A percentile compares a stretch with the other conserved stretches of the same genome.
These are phyloP conservation scores for Halteria grandinella DNA, from an alignment of 73 alveolate species.

Conservation along the genomic window DNA sequence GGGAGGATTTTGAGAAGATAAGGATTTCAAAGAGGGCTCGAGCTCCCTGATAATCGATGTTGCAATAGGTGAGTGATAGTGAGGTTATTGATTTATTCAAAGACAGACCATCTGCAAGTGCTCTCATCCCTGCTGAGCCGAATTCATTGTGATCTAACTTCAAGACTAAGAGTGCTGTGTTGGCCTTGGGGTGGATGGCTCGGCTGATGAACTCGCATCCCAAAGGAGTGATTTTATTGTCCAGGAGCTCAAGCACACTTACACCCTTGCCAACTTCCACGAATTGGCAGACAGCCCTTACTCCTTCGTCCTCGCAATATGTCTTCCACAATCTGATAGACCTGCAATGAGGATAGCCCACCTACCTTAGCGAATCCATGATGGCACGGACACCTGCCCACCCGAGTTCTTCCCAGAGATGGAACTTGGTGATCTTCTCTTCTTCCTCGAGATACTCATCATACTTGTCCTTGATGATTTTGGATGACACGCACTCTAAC, in stretches of 20 bases:
- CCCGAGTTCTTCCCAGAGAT: slow-evolving; percentile 79
- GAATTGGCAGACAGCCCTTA: slow-evolving; percentile 61
- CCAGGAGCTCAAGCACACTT: slow-evolving; percentile 61
- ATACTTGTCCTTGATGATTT: slow-evolving; percentile 67
- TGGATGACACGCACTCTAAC: slow-evolving; percentile 58
- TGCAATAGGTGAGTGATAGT: slow-evolving; percentile 72
- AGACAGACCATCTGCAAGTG: slow-evolving; percentile 65
- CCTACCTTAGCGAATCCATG: slow-evolving; percentile 67
- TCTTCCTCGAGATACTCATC: slow-evolving; percentile 62
- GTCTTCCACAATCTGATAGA: slow-evolving; percentile 79
- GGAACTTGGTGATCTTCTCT: slow-evolving; percentile 49
- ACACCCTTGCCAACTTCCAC: slow-evolving; percentile 43
- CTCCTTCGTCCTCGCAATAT: slow-evolving; percentile 80
- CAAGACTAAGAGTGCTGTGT: slow-evolving; percentile 42
- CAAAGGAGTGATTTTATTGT: slow-evolving; percentile 65
- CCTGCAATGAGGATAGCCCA: slow-evolving; percentile 66
- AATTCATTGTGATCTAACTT: slow-evolving; percentile 78
- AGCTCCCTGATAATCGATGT: slow-evolving; percentile 69
- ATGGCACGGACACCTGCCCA: slow-evolving; percentile 75
- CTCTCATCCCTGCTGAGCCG: slow-evolving; percentile 71
- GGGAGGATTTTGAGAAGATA: slow-evolving; percentile 50
- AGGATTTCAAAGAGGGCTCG: slow-evolving; percentile 73
- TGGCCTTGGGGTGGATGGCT: slow-evolving; percentile 50
- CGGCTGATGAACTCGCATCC: slow-evolving; percentile 77
- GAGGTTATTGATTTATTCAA: slow-evolving; percentile 53